Conservation (phyloP, 805 yeast genomes). For the Cyberlindnera veronae region DNA sequence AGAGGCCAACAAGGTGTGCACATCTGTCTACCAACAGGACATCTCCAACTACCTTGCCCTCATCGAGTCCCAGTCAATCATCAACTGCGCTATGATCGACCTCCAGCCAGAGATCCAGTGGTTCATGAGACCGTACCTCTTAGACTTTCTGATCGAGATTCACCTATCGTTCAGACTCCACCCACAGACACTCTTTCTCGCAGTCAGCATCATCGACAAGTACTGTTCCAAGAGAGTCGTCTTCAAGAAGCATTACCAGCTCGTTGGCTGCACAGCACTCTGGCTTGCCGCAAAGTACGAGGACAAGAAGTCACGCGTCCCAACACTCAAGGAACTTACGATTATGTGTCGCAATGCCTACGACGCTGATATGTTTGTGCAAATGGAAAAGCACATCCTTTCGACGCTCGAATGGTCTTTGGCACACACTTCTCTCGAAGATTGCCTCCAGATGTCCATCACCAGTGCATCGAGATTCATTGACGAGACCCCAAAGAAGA, state of each 20-base stretch:
- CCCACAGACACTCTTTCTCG: conserved; percentile 63
- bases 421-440: conserved; percentile 27
- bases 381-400: conserved; percentile 78
- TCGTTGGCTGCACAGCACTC: conserved; percentile 79
- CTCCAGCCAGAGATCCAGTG: conserved; percentile 84
- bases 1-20: conserved; percentile 38
- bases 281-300: conserved; percentile 84
- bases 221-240: conserved; percentile 81
- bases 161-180: conserved; percentile 58
- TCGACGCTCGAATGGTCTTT: conserved; percentile 65
- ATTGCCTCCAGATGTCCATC: conserved; percentile 25
- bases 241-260: conserved; percentile 74
- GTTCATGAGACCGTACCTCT: conserved; percentile 71
- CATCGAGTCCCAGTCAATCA: conserved; percentile 33
- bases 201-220: conserved; percentile 72
- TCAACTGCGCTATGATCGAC: conserved; percentile 54
- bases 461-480: conserved; percentile 10
- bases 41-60: conserved; percentile 37
- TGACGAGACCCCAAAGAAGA: conserved; percentile 21
- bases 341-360: conserved; percentile 64
- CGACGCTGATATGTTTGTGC: conserved; percentile 58
- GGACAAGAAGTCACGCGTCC: conserved; percentile 64
- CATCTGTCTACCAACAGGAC: conserved; percentile 41
- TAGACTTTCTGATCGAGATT: conserved; percentile 72
- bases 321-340: conserved; percentile 61